These are phyloP conservation scores for Fremontodendron californicum DNA, from an alignment of 345 rosid genomes.

Conservation along the genomic window DNA sequence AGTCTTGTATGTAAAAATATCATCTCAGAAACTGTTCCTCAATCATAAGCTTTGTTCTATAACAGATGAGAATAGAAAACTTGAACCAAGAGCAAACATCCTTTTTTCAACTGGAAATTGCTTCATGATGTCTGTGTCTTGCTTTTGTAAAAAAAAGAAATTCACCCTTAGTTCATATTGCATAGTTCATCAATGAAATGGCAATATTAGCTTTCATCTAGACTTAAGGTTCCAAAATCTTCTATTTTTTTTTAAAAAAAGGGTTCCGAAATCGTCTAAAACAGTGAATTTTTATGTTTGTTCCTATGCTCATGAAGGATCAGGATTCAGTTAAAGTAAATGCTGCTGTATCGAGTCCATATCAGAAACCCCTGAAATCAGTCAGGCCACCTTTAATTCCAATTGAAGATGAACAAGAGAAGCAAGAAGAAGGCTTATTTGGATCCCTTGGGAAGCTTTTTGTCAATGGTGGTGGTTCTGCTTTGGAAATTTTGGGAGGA, in stretches of 20 bases:
- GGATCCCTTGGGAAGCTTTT: slow-evolving; percentile 60
- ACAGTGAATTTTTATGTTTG: background rate
- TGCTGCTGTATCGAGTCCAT: slow-evolving; percentile 24
- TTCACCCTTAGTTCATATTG: background rate
- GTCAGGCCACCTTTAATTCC: slow-evolving; percentile 75
- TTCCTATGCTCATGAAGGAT: slow-evolving; percentile 40
- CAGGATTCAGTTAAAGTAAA: slow-evolving; percentile 27
- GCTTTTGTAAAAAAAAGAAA: background rate
- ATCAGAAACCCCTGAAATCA: slow-evolving; percentile 54
- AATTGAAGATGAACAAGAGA: slow-evolving; percentile 59
- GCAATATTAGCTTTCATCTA: background rate
- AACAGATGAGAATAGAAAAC: background rate
- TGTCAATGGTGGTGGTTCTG: slow-evolving; percentile 45
- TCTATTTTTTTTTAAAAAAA: too few species aligned
- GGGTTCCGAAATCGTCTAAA: background rate
- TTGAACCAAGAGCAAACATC: background rate
- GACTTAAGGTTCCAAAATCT: background rate
- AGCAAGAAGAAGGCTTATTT: slow-evolving; percentile 72
- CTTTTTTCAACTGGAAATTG: background rate
- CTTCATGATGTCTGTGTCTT: background rate
- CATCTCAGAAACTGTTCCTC: background rate
- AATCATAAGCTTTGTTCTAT: background rate
- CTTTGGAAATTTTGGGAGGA: slow-evolving; percentile 64
- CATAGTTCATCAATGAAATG: slow-evolving; percentile 10
- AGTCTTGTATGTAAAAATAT: background rate